Evolutionary conservation across 2,329 filamentous ascomycete species (phyloP).

Genomic region (Tolypocladium tundrense): DNA sequence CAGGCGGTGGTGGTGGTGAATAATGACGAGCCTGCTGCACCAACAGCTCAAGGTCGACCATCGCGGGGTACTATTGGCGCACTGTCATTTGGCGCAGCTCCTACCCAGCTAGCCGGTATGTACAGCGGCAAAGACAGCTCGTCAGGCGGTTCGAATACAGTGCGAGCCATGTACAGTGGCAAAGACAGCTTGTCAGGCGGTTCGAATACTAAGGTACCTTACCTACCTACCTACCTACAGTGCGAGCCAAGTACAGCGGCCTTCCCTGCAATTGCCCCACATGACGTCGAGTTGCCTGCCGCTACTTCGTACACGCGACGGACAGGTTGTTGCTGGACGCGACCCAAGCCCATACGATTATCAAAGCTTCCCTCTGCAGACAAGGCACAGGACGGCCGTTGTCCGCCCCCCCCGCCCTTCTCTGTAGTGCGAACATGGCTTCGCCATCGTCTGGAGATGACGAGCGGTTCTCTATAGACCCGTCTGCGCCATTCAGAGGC

Average conservation of each 20-base stretch:
- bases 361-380: neutral
- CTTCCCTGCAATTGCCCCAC: neutral
- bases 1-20: neutral
- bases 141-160: neutral
- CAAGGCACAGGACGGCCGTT: neutral
- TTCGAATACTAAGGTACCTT: no score
- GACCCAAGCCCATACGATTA: neutral
- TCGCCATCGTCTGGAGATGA: constrained; percentile 14
- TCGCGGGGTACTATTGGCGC: neutral
- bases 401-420: neutral
- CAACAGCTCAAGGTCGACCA: neutral
- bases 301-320: neutral
- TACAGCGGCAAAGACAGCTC: neutral
- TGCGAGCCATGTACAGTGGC: neutral
- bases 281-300: neutral
- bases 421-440: constrained; percentile 13
- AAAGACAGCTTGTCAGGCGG: no score
- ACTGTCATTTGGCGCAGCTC: neutral
- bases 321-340: neutral
- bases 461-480: constrained; percentile 33
- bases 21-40: neutral
- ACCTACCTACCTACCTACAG: no score
- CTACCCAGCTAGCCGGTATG: neutral
- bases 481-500: constrained; percentile 55
- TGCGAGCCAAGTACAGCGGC: neutral